These are phyloP conservation scores for Trametes maxima DNA, from an alignment of 768 basidiomycete species.

Conservation along the genomic window DNA sequence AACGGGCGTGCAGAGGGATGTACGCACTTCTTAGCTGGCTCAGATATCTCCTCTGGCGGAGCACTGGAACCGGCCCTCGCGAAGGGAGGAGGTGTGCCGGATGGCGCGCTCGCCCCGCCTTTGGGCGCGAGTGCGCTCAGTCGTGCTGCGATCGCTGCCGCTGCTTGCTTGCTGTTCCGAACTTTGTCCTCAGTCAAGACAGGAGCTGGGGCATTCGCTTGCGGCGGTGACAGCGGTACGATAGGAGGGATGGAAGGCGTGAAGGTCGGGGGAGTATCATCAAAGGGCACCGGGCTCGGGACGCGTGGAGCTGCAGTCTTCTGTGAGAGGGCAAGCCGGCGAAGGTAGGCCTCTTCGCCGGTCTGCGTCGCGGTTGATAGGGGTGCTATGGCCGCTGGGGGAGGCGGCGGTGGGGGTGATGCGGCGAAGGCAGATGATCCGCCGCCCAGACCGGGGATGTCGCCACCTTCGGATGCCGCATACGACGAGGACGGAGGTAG, in stretches of 20 bases:
- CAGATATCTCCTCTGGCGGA: slow-evolving; percentile 34
- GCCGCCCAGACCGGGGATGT: slow-evolving; percentile 21
- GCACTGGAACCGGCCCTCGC: slow-evolving; percentile 31
- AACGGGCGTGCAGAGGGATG: not conserved
- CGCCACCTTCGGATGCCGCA: slow-evolving; percentile 15
- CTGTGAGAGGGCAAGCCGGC: slow-evolving; percentile 59
- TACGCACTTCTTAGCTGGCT: slow-evolving; percentile 27
- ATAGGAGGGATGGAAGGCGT: slow-evolving; percentile 67
- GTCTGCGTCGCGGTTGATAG: not conserved
- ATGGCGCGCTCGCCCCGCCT: slow-evolving; percentile 19
- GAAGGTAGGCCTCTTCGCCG: slow-evolving; percentile 71
- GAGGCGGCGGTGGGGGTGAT: slow-evolving; percentile 15
- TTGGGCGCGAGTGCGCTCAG: slow-evolving; percentile 56
- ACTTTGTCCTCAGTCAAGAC: slow-evolving; percentile 63
- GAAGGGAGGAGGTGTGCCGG: slow-evolving; percentile 30
- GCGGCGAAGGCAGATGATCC: slow-evolving; percentile 14
- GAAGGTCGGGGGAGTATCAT: slow-evolving; percentile 48
- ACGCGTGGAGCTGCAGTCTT: slow-evolving; percentile 30
- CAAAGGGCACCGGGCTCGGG: slow-evolving; percentile 22
- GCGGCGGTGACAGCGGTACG: slow-evolving; percentile 61
- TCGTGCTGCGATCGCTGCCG: slow-evolving; percentile 81
- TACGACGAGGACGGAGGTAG: slow-evolving; percentile 14
- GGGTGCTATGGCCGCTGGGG: slow-evolving; percentile 9
- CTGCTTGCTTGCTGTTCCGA: slow-evolving; percentile 54
- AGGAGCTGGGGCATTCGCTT: slow-evolving; percentile 45